phyloP scores from a whole-genome alignment of 768 basidiomycete species.

The Asterophora parasitica region DNA sequence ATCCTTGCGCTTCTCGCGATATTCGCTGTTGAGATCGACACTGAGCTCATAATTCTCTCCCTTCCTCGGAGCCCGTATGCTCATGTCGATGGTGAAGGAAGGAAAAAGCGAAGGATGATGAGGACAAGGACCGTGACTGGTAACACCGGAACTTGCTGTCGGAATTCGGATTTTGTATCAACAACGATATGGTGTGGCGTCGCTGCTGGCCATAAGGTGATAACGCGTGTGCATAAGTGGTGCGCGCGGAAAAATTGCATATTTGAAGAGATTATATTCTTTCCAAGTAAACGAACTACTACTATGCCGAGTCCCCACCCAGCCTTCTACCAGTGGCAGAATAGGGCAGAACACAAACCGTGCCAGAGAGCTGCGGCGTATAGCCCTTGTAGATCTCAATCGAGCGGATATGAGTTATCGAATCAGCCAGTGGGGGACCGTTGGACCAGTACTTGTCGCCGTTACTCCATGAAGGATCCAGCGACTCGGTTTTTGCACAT shows the following conservation, averaged over 20 bases:
- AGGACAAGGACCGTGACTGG: not conserved
- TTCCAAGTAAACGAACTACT: too few relatives aligned
- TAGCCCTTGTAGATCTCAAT: conserved; percentile 32
- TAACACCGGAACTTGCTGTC: conserved; percentile 5
- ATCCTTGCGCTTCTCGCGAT: conserved; percentile 93
- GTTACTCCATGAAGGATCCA: conserved; percentile 32
- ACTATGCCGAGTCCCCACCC: too few relatives aligned
- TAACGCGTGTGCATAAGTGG: too few relatives aligned
- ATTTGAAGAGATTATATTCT: too few relatives aligned
- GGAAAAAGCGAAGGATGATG: not conserved
- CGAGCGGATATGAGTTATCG: conserved; percentile 30
- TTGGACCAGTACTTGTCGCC: conserved; percentile 32
- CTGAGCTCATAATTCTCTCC: conserved; percentile 98
- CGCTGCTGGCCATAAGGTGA: too few relatives aligned
- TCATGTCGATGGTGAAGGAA: conserved; percentile 29
- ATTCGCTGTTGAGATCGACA: conserved; percentile 95
- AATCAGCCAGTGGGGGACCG: conserved; percentile 30
- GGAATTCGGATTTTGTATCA: conserved; percentile 7
- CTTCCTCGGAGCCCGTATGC: conserved; percentile 58
- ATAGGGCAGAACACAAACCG: conserved; percentile 22
- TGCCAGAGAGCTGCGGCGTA: conserved; percentile 20
- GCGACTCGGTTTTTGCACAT: conserved; percentile 19
- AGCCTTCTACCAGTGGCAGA: not conserved
- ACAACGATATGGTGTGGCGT: too few relatives aligned
- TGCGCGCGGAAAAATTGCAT: too few relatives aligned